These are phyloP conservation scores for Piromyces finnis DNA, from an alignment of 192 early-diverging fungal genomes.

Conservation along the genomic window DNA sequence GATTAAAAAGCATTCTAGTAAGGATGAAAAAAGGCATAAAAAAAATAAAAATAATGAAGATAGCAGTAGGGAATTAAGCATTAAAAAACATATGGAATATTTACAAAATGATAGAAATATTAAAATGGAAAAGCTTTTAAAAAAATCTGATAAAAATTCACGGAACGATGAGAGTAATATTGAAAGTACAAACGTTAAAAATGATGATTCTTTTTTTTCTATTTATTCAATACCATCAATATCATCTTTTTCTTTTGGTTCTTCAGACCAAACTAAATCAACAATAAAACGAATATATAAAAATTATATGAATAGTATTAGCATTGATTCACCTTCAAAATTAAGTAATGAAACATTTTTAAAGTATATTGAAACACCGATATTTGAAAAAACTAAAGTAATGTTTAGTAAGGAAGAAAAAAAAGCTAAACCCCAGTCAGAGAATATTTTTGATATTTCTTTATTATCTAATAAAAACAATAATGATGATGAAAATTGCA, in stretches of 20 bases:
- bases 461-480: too few relatives aligned
- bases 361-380: not conserved
- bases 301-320: not conserved
- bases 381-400: not conserved
- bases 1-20: not conserved
- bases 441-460: too few relatives aligned
- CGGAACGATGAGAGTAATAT: too few relatives aligned
- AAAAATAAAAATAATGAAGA: not conserved
- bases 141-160: not conserved
- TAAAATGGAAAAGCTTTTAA: not conserved
- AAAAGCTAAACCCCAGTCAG: not conserved
- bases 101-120: not conserved
- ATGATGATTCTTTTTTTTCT: not conserved
- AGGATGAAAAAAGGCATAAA: not conserved
- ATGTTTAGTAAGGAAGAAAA: not conserved
- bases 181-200: not conserved
- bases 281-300: not conserved
- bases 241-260: not conserved
- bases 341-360: not conserved
- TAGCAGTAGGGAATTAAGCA: not conserved
- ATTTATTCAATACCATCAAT: not conserved
- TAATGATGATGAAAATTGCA: too few relatives aligned
- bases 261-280: not conserved
- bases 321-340: not conserved
- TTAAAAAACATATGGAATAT: not conserved